Conservation (phyloP, 257 asterid genomes). For the Pogostemon cablin region DNA sequence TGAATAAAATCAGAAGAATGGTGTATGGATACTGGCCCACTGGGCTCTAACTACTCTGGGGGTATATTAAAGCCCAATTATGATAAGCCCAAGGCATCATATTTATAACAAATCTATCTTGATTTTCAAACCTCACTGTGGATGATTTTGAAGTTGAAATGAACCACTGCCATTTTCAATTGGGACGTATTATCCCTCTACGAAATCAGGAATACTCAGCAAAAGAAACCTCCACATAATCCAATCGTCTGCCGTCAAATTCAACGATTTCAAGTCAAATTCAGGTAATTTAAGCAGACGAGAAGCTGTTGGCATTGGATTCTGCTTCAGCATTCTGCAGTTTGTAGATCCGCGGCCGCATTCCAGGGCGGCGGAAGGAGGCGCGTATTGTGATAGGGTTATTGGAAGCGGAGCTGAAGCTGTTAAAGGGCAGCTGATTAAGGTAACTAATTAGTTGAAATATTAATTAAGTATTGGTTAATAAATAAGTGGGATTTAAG, state of each 20-base stretch:
- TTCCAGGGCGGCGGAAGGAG: conserved; percentile 37
- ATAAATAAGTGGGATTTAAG: not conserved
- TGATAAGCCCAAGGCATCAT: not conserved
- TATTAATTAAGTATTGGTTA: too few relatives aligned
- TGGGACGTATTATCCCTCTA: conserved; percentile 37
- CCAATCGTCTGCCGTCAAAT: conserved; percentile 31
- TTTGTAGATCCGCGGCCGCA: conserved; percentile 36
- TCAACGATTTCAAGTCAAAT: conserved; percentile 19
- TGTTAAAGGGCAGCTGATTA: conserved; percentile 57
- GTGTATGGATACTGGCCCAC: too few relatives aligned
- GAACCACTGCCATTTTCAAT: conserved; percentile 45
- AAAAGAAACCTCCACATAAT: not conserved
- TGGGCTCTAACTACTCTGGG: too few relatives aligned
- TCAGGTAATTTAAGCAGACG: conserved; percentile 42
- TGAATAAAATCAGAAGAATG: too few relatives aligned
- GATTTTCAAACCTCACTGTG: conserved; percentile 32
- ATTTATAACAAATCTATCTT: not conserved
- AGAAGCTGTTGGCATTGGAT: conserved; percentile 42
- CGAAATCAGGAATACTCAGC: not conserved
- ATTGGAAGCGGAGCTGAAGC: conserved; percentile 50
- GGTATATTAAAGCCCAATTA: not conserved
- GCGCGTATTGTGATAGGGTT: conserved; percentile 46
- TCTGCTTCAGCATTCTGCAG: conserved; percentile 41
- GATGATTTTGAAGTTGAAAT: conserved; percentile 22
- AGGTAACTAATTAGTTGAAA: conserved; percentile 26